Evolutionary conservation across 805 yeast genomes (phyloP).

Genomic region (Wickerhamomyces rabaulensis): DNA sequence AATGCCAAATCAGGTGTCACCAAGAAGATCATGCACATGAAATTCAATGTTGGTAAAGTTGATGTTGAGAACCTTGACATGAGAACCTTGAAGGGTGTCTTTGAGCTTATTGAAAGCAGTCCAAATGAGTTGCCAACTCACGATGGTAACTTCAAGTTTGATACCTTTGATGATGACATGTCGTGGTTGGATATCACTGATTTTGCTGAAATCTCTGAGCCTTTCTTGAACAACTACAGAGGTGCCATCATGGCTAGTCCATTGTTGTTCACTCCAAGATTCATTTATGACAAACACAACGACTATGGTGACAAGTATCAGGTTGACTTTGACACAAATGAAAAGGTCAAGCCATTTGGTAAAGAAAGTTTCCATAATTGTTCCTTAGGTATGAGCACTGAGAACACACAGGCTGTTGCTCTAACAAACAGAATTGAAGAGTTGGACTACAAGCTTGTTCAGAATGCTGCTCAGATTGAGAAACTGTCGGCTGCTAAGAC

Average conservation of each 20-base stretch:
- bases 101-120: conserved; percentile 20
- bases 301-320: conserved; percentile 39
- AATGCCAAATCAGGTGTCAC: conserved; percentile 43
- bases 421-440: conserved; percentile 21
- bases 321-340: conserved; percentile 30
- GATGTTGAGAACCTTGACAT: conserved; percentile 52
- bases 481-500: conserved; percentile 23
- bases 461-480: conserved; percentile 25
- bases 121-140: conserved; percentile 6
- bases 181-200: conserved; percentile 62
- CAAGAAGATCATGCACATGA: conserved; percentile 46
- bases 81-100: conserved; percentile 46
- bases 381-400: conserved; percentile 35
- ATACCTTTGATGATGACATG: conserved; percentile 47
- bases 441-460: conserved; percentile 25
- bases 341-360: conserved; percentile 41
- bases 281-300: conserved; percentile 65
- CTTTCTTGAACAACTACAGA: conserved; percentile 30
- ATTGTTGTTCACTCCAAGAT: conserved; percentile 60
- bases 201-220: conserved; percentile 50
- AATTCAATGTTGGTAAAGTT: conserved; percentile 63
- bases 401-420: conserved; percentile 36
- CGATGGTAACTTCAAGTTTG: conserved; percentile 17
- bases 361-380: conserved; percentile 60
- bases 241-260: conserved; percentile 51